A percentile compares a stretch with the other conserved stretches of the same genome.
phyloP scores from a whole-genome alignment of 371 early-diverging fungal species.

The Syncephalastrum racemosum region DNA sequence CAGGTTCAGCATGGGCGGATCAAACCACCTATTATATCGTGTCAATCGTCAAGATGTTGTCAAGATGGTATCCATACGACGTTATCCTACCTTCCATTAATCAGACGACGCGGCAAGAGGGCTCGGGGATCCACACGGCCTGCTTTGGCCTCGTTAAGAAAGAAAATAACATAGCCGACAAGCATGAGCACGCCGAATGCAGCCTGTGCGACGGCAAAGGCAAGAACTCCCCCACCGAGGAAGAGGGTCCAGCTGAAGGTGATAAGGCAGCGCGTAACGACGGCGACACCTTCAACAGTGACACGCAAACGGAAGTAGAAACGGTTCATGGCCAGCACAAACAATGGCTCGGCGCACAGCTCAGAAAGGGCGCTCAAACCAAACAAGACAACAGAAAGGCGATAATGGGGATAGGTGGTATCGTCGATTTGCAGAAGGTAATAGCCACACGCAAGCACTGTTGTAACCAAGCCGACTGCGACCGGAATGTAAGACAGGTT shows the following conservation, averaged over 20 bases:
- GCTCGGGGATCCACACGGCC: constrained; percentile 13
- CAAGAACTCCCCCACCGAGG: constrained; percentile 58
- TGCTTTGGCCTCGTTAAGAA: constrained; percentile 39
- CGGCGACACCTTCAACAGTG: constrained; percentile 78
- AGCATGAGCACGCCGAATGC: constrained; percentile 60
- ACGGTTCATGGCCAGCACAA: constrained; percentile 68
- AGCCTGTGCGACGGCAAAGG: constrained; percentile 79
- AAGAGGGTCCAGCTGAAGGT: constrained; percentile 61
- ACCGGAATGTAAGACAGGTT: constrained; percentile 81
- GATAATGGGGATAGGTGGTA: constrained; percentile 41
- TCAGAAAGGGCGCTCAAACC: constrained; percentile 75
- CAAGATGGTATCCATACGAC: not conserved
- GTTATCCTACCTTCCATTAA: constrained; percentile 31
- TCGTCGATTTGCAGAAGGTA: constrained; percentile 43
- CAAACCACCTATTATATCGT: constrained; percentile 54
- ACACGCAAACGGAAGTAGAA: constrained; percentile 80
- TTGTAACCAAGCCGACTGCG: constrained; percentile 56
- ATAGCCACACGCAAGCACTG: constrained; percentile 52
- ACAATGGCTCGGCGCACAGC: constrained; percentile 82
- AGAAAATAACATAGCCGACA: constrained; percentile 57
- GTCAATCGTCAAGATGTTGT: constrained; percentile 2
- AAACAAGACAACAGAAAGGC: constrained; percentile 60
- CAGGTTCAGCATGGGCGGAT: constrained; percentile 56
- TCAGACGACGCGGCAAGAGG: constrained; percentile 42
- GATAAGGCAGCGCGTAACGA: constrained; percentile 68